These are phyloP conservation scores for Escallonia herrerae DNA, from an alignment of 129 eudicot species.

Conservation along the genomic window DNA sequence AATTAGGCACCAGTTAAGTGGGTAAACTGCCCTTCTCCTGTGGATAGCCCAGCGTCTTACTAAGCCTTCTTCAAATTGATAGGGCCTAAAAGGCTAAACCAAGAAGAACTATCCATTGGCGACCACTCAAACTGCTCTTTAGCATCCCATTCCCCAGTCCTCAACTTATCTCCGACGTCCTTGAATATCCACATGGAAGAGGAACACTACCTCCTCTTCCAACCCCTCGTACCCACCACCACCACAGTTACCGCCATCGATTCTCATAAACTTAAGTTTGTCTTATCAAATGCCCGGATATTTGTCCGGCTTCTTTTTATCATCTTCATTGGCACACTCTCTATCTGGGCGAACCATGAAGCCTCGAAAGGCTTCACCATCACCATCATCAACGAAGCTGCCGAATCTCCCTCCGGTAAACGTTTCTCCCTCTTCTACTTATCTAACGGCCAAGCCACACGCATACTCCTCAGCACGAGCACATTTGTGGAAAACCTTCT, in stretches of 20 bases:
- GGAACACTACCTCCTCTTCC: slow-evolving; percentile 9
- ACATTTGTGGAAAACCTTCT: slow-evolving; percentile 36
- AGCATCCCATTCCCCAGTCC: too few relatives aligned
- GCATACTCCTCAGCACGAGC: slow-evolving; percentile 38
- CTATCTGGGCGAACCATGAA: slow-evolving; percentile 58
- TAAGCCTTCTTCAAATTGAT: too few relatives aligned
- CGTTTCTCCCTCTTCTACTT: slow-evolving; percentile 47
- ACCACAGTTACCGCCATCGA: not conserved
- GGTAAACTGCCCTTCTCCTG: too few relatives aligned
- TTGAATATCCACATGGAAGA: too few relatives aligned
- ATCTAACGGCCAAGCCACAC: slow-evolving; percentile 54
- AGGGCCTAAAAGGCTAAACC: too few relatives aligned
- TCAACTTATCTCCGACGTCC: too few relatives aligned
- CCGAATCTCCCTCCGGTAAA: slow-evolving; percentile 20
- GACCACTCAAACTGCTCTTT: too few relatives aligned
- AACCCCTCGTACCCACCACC: slow-evolving; percentile 17
- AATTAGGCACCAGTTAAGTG: too few relatives aligned
- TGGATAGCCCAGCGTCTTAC: too few relatives aligned
- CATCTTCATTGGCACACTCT: slow-evolving; percentile 24
- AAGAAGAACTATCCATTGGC: too few relatives aligned
- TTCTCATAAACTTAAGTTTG: not conserved
- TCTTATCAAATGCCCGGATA: slow-evolving; percentile 22
- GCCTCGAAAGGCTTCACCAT: slow-evolving; percentile 63
- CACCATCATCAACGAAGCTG: slow-evolving; percentile 38
- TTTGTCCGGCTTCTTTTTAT: slow-evolving; percentile 30